phyloP scores from a whole-genome alignment of 352 stramenopile species.

The Globisporangium acanthophoron region DNA sequence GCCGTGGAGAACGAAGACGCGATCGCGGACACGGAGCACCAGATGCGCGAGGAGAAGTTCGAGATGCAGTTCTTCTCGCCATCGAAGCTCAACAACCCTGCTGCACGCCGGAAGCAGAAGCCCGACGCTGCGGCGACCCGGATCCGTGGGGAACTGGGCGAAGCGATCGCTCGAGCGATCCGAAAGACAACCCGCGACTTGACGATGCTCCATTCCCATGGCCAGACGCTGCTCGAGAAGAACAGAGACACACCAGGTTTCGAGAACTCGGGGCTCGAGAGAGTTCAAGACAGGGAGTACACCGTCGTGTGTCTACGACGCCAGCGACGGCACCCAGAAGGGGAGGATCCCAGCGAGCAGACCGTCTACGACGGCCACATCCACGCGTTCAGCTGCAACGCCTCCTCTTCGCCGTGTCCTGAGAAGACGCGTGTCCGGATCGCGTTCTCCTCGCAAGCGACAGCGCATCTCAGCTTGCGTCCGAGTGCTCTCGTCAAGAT shows the following conservation, averaged over 20 bases:
- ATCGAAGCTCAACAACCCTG: constrained; percentile 18
- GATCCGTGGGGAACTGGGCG: constrained; percentile 53
- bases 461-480: constrained; percentile 24
- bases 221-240: constrained; percentile 41
- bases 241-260: constrained; percentile 11
- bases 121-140: constrained; percentile 25
- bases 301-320: constrained; percentile 26
- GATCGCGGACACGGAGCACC: constrained; percentile 53
- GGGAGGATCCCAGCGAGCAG: constrained; percentile 4
- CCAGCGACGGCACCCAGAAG: not conserved
- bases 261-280: constrained; percentile 21
- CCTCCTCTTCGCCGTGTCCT: constrained; percentile 2
- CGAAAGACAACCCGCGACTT: constrained; percentile 51
- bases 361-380: constrained; percentile 33
- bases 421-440: constrained; percentile 19
- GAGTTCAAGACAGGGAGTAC: constrained; percentile 35
- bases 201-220: constrained; percentile 47
- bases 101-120: constrained; percentile 10
- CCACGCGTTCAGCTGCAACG: constrained; percentile 14
- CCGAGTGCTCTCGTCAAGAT: constrained; percentile 30
- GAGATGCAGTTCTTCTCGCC: constrained; percentile 53
- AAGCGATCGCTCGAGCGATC: constrained; percentile 44
- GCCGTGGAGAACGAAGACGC: constrained; percentile 22
- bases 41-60: constrained; percentile 56
- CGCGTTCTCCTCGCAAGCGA: constrained; percentile 26